Base-by-base conservation (phyloP, 495 filamentous ascomycete genomes). In the Trichoderma reesei region DNA sequence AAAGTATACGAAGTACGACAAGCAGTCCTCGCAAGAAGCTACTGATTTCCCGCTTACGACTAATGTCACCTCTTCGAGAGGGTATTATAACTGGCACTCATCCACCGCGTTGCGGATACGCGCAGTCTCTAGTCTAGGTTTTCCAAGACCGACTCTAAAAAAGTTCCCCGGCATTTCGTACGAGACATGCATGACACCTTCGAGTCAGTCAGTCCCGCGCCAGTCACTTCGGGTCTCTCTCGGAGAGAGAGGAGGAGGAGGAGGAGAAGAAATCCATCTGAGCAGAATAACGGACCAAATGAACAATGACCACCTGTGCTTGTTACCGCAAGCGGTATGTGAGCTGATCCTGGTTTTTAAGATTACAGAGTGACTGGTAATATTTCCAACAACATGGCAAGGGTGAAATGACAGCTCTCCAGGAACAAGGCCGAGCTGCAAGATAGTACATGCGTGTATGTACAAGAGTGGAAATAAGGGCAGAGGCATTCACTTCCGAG, bases 131-230 rank as follows among this genome's bases (percentile, higher is more conserved):
- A 31, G 51, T 31, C 26, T 33, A 56, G 51, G 37, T 39, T 14
- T 20, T 31, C 14, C 51, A 56, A n/a, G 10, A 26, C 51, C 31
- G 26, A 33, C 51, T 56, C 51, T 33, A 34, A 56, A 56, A 31
- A n/a, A 1, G 13, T 13, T 33, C 13, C 20, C n/a, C n/a, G n/a
- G n/a, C n/a, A n/a, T n/a, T n/a, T 56, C 31, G 51, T 34, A n/a
- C 51, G 10, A 33, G 26, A 26, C 31, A 56, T 31, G 13, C 42
- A 46, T 46, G 16, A 46, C 42, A 46, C 3, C 42, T 56, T 34
- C 51, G 31, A 56, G 51, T 56, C 51, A 56, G 51, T 34, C 31
- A n/a, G n/a, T n/a, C n/a, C n/a, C n/a, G n/a, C n/a, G n/a, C n/a
- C n/a, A 34, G 8, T 56, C 10, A 31, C 20, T 9, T 33, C 16